A percentile compares a stretch with the other conserved stretches of the same genome.
These are phyloP conservation scores for Aspergillus caelatus DNA, from an alignment of 2,329 filamentous ascomycete species.

Conservation along the genomic window DNA sequence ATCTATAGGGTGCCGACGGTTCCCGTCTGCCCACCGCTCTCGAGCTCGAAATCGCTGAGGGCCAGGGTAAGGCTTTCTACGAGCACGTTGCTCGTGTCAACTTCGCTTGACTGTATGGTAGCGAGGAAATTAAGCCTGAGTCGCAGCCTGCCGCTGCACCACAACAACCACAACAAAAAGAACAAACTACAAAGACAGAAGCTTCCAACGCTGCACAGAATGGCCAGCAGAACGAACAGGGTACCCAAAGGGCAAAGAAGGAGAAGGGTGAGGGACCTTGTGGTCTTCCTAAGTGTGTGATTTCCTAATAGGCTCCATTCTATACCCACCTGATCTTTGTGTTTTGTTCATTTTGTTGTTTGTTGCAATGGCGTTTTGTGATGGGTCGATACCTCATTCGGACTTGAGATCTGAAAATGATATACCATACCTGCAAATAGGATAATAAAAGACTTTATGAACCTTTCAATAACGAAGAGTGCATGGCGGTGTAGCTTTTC, in stretches of 20 bases:
- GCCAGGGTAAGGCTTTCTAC: constrained; percentile 87
- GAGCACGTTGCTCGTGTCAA: constrained; percentile 70
- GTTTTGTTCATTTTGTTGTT: constrained; percentile 4
- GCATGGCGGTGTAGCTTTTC: not conserved
- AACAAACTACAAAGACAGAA: constrained; percentile 19
- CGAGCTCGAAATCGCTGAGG: constrained; percentile 78
- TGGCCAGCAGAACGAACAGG: constrained; percentile 30
- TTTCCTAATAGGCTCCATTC: constrained; percentile 54
- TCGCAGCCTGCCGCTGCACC: constrained; percentile 31
- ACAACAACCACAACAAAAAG: constrained; percentile 13
- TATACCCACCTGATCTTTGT: constrained; percentile 11
- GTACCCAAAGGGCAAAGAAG: constrained; percentile 42
- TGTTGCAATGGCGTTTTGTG: constrained; percentile 8
- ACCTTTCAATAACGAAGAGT: not conserved
- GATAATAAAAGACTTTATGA: not conserved
- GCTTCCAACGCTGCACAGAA: constrained; percentile 24
- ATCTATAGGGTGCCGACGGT: constrained; percentile 65
- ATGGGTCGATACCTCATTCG: constrained; percentile 5
- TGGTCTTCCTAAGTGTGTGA: constrained; percentile 71
- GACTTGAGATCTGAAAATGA: not conserved
- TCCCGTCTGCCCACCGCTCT: constrained; percentile 74
- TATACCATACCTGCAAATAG: not conserved
- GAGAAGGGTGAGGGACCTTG: constrained; percentile 67
- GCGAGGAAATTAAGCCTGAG: constrained; percentile 38
- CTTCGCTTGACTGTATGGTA: constrained; percentile 77